Evolutionary conservation across 2,329 filamentous ascomycete genomes (phyloP), one percentile per base, ranked within the genome.

Genomic region (Penicillium hesseltinei): DNA sequence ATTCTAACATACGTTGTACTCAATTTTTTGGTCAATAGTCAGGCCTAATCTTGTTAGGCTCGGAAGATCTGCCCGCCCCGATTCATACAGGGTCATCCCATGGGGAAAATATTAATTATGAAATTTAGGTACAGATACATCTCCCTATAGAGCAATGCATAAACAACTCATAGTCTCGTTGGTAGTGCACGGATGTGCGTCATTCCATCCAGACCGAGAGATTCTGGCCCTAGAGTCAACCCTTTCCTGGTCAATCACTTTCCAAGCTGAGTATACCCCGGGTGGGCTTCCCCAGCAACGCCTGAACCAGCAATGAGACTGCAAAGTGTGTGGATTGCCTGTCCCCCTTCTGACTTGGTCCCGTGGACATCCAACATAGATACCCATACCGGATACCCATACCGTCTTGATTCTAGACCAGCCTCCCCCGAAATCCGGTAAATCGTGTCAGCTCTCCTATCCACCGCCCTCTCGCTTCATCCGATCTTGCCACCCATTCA

Each of bases 401-500:
- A 17, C 50, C 42, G 36, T 54, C 53, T 51, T n/a, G 33, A 46
- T 51, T 59, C 58, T 58, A 61, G 54, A 58, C 56, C 25, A 43
- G 36, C 57, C 50, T 44, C 40, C 39, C 43, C 21, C 17, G 17
- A 46, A 40, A 40, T 42, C 27, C 11, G 5, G 19, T 35, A 52
- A 40, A 40, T 31, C 42, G 17, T 35, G 25, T 61, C 51, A 62
- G 50, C 53, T 57, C 31, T 39, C 52, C 54, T 45, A 50, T 51
- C 62, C 62, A 59, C 69, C 64, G 54, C 58, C 59, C 50, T 63
- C 68, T 63, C 66, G 65, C 57, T 73, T 73, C 71, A 74, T 73
- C 59, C 71, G 66, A 21, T 71, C 72, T 55, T 73, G 71, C 77
- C 77, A 78, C 45, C 75, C 75, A 62, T 67, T 76, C 72, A 77